These are phyloP conservation scores for Ophiocordyceps camponoti-floridani DNA, from an alignment of 2,329 filamentous ascomycete genomes.

Conservation along the genomic window DNA sequence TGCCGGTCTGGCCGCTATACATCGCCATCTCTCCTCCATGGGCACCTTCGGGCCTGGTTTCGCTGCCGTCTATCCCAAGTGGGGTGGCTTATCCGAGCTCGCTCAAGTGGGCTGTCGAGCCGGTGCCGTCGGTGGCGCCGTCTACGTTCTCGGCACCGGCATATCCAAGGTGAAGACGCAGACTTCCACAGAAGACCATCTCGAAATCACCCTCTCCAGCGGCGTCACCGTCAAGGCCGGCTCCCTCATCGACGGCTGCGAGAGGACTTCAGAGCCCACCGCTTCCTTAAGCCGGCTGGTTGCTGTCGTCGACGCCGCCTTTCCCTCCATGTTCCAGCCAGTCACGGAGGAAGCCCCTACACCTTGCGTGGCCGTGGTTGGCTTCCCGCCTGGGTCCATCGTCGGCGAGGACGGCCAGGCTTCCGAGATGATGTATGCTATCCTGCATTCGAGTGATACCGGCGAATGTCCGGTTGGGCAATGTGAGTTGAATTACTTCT, in stretches of 20 bases:
- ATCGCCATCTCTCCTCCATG: constrained; percentile 69
- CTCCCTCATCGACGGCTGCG: constrained; percentile 28
- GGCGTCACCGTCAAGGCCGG: constrained; percentile 37
- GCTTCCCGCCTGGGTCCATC: constrained; percentile 39
- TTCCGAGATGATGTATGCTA: constrained; percentile 33
- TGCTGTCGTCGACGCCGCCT: constrained; percentile 47
- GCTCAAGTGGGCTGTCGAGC: constrained; percentile 84
- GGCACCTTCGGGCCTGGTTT: constrained; percentile 80
- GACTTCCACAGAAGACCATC: constrained; percentile 8
- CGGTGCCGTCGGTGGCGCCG: constrained; percentile 73
- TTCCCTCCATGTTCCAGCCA: constrained; percentile 49
- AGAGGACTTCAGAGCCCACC: constrained; percentile 9
- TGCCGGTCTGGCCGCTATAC: constrained; percentile 55
- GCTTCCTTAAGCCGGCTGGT: constrained; percentile 40
- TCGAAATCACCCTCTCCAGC: constrained; percentile 35
- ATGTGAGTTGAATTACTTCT: constrained; percentile 43
- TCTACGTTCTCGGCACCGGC: constrained; percentile 70
- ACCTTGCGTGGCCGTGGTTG: constrained; percentile 56
- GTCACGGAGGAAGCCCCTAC: constrained; percentile 57
- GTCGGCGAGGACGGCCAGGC: constrained; percentile 10
- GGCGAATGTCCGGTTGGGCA: constrained; percentile 80
- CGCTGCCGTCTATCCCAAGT: constrained; percentile 78
- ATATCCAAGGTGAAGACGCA: constrained; percentile 23
- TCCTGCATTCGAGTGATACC: constrained; percentile 75
- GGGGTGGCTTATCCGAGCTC: constrained; percentile 78